Percentiles rank a stretch among this genome's conserved stretches.
These are phyloP conservation scores for Kodamaea fukazawae DNA, from an alignment of 805 yeast species.

Conservation along the genomic window DNA sequence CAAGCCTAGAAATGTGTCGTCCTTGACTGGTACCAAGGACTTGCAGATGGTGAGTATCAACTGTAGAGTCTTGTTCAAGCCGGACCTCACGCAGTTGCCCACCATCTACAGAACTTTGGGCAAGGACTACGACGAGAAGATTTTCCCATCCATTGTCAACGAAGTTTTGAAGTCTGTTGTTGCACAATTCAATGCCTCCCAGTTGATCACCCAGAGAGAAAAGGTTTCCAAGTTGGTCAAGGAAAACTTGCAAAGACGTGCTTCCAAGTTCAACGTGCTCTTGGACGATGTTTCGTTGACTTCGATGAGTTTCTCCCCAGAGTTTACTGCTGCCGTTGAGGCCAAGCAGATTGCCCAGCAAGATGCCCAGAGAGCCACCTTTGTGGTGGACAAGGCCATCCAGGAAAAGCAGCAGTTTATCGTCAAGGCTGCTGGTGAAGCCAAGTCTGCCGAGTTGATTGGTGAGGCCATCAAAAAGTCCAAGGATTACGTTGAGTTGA, in stretches of 20 bases:
- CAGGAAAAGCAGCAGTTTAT: conserved; percentile 97
- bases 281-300: conserved; percentile 97
- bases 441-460: conserved; percentile 93
- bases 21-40: conserved; percentile 96
- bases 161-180: conserved; percentile 96
- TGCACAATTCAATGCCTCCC: conserved; percentile 98
- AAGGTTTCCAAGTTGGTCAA: conserved; percentile 87
- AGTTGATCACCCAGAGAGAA: conserved; percentile 98
- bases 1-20: conserved; percentile 92
- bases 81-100: conserved; percentile 76
- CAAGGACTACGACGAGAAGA: conserved; percentile 92
- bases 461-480: conserved; percentile 99
- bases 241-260: conserved; percentile 88
- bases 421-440: conserved; percentile 98
- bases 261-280: conserved; percentile 78
- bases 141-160: conserved; percentile 95
- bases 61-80: conserved; percentile 94
- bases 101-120: conserved; percentile 89
- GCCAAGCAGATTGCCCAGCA: conserved; percentile 99
- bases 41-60: conserved; percentile 98
- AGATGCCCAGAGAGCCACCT: conserved; percentile 98
- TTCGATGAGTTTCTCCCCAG: conserved; percentile 96
- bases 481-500: conserved; percentile 92
- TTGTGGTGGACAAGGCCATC: conserved; percentile 91
- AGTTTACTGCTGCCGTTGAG: conserved; percentile 95